Percentiles rank a stretch among this genome's conserved stretches.
phyloP scores from a whole-genome alignment of 2,329 filamentous ascomycete species.

The Chrysoporthe cubensis region DNA sequence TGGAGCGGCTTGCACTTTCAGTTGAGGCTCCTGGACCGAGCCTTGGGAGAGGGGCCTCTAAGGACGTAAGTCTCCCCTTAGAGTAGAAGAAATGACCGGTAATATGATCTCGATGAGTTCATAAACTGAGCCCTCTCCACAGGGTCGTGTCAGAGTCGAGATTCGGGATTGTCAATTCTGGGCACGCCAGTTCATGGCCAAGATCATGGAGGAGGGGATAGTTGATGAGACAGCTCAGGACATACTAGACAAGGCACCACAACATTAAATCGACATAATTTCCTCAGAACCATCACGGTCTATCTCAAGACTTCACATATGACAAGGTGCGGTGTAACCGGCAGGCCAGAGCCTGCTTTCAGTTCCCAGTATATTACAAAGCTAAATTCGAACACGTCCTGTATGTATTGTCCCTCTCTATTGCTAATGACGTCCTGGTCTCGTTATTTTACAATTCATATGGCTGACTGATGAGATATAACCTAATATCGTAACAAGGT shows the following conservation, averaged over 20 bases:
- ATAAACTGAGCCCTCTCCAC: background rate
- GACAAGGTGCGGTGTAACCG: too few relatives aligned
- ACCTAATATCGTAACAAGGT: too few relatives aligned
- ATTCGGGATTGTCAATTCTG: constrained; percentile 22
- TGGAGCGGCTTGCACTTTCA: constrained; percentile 18
- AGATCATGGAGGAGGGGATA: constrained; percentile 14
- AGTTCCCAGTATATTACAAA: too few relatives aligned
- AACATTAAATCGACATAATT: background rate
- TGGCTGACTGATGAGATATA: too few relatives aligned
- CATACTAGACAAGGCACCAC: background rate
- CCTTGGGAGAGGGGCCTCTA: constrained; percentile 10
- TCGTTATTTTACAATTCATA: too few relatives aligned
- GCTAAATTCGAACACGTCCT: too few relatives aligned
- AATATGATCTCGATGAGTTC: background rate
- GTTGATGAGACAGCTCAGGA: constrained; percentile 4
- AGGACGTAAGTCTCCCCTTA: background rate
- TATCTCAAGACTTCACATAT: too few relatives aligned
- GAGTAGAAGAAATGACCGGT: too few relatives aligned
- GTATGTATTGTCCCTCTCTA: too few relatives aligned
- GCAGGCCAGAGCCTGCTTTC: too few relatives aligned
- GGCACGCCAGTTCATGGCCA: constrained; percentile 14
- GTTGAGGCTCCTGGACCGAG: constrained; percentile 16
- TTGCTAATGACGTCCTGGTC: too few relatives aligned
- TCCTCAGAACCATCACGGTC: background rate
- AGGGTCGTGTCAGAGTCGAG: constrained; percentile 16